phyloP scores from a whole-genome alignment of 106 monocot species.

The Dendrobium officinale region DNA sequence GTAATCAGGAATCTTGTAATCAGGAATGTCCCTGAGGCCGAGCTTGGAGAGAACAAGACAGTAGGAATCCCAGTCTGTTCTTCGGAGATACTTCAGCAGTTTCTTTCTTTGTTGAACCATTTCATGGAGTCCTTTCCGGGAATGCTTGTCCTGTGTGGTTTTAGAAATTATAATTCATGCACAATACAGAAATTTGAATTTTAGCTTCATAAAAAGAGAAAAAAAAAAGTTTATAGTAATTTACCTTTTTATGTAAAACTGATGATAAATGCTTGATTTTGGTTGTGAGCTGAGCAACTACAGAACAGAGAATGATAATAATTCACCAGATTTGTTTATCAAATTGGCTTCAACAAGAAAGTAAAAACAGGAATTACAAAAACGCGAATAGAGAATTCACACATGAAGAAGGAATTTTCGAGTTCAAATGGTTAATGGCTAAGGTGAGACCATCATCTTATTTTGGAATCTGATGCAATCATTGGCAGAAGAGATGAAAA shows the following conservation, averaged over 20 bases:
- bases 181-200: background rate
- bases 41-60: slow-evolving; percentile 76
- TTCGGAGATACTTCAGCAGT: slow-evolving; percentile 80
- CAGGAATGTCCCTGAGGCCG: slow-evolving; percentile 58
- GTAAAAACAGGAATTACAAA: too few relatives aligned
- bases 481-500: too few relatives aligned
- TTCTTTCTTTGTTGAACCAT: slow-evolving; percentile 95
- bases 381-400: too few relatives aligned
- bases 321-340: background rate
- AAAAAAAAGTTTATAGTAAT: background rate
- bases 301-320: slow-evolving; percentile 10
- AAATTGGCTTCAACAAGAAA: background rate
- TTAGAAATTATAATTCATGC: background rate
- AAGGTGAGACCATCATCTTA: too few relatives aligned
- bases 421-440: too few relatives aligned
- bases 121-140: slow-evolving; percentile 72
- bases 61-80: slow-evolving; percentile 99
- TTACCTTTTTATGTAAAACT: slow-evolving; percentile 14
- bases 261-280: slow-evolving; percentile 89
- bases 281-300: slow-evolving; percentile 91
- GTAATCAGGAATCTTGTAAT: slow-evolving; percentile 49
- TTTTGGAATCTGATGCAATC: too few relatives aligned
- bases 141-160: slow-evolving; percentile 78
- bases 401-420: too few relatives aligned
- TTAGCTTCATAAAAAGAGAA: background rate